These are phyloP conservation scores for Saccharomycopsis hybrid DNA, from an alignment of 1,139 yeast species.

Conservation along the genomic window DNA sequence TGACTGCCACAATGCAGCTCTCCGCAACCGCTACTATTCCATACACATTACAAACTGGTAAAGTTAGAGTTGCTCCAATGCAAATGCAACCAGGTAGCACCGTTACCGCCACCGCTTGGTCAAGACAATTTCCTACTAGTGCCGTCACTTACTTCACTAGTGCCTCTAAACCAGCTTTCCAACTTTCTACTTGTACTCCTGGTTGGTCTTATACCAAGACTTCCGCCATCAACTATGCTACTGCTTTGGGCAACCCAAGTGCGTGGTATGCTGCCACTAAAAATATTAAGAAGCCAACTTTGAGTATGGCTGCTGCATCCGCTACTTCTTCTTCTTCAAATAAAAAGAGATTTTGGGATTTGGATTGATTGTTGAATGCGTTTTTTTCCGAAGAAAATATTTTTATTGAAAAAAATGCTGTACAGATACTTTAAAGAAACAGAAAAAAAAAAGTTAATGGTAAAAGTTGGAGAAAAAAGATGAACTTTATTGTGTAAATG, in stretches of 20 bases:
- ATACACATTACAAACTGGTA: constrained; percentile 72
- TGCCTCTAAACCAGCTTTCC: constrained; percentile 37
- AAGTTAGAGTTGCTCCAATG: constrained; percentile 81
- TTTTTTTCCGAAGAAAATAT: too few relatives aligned
- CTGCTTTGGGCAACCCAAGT: constrained; percentile 62
- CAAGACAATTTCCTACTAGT: constrained; percentile 57
- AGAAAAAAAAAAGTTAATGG: too few relatives aligned
- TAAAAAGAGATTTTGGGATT: constrained; percentile 18
- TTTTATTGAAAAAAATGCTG: too few relatives aligned
- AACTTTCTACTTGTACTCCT: constrained; percentile 63
- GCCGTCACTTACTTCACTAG: constrained; percentile 54
- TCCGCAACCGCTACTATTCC: constrained; percentile 40
- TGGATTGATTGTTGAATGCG: constrained; percentile 3
- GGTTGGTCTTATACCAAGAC: constrained; percentile 73
- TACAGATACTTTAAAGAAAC: too few relatives aligned
- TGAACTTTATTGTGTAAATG: too few relatives aligned
- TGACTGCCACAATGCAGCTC: constrained; percentile 23
- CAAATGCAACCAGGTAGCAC: constrained; percentile 73
- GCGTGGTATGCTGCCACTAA: constrained; percentile 41
- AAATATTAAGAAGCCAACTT: constrained; percentile 21
- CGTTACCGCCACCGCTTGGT: constrained; percentile 62
- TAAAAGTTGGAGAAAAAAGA: too few relatives aligned
- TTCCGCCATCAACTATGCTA: constrained; percentile 61
- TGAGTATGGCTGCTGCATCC: background rate
- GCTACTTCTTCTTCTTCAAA: background rate